Base-by-base conservation (phyloP, 2,329 filamentous ascomycete genomes). In the Canariomyces notabilis region DNA sequence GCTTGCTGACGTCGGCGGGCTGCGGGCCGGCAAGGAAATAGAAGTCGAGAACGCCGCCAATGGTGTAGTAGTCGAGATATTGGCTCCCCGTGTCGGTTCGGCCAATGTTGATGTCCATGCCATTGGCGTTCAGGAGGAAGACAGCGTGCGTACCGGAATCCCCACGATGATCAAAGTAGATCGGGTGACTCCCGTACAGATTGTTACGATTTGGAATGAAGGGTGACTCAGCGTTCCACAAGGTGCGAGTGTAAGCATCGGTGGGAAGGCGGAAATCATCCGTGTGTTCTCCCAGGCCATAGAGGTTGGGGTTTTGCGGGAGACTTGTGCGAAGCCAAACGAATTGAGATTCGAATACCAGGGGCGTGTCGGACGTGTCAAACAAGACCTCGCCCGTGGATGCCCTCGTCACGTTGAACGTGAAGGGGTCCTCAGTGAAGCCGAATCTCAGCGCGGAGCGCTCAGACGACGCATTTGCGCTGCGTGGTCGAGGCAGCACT, bases 271-370 rank as follows among this genome's bases (percentile, higher is more conserved):
- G 74, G 55, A 88, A 80, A 2, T 79, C 71, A 55, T 89, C 85
- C 1, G 78, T 82, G 61, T 89, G 83, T 64, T 90, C 86, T 12
- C 86, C 87, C 2, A 90, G 71, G 0, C 87, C 87, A 58, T 90
- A 90, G 6, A 91, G 67, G 53, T 83, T 77, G 0, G 85, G 82
- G 36, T 80, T 69, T 2, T 75, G 62, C 0, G 87, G 85, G 3
- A 90, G 69, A 45, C 71, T 75, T 0, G 86, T 89, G 39, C 83
- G 76, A 42, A 90, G 68, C 7, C 80, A 77, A 12, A 90, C 62
- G 57, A 88, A 91, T 61, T 90, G 85, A 4, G 77, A 78, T 63
- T 90, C 81, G 56, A 89, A 90, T 37, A 89, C 70, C 8, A 90
- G 66, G 57, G 69, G 49, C 60, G 73, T 52, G 57, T 67, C 45